These are phyloP conservation scores for Tagetes patula DNA, from an alignment of 129 eudicot genomes.

Conservation along the genomic window DNA sequence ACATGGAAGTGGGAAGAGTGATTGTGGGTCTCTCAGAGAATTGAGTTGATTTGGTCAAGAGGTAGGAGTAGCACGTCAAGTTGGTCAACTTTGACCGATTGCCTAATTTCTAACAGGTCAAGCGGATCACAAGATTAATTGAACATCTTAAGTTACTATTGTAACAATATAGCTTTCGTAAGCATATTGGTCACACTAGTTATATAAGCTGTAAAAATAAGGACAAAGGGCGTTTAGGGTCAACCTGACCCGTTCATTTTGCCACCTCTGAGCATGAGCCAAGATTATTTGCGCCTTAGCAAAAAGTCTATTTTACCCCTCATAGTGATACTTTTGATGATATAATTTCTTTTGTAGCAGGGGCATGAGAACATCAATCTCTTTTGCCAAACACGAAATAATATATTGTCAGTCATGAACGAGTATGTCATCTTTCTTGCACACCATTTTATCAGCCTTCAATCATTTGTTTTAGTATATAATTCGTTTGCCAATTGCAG, in stretches of 20 bases:
- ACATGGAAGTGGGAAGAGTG: neutral
- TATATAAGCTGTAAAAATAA: neutral
- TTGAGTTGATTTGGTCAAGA: neutral
- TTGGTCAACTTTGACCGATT: neutral
- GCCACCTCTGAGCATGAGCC: neutral
- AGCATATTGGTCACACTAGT: neutral
- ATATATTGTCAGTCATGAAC: constrained; percentile 57
- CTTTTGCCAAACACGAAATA: constrained; percentile 68
- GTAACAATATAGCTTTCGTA: neutral
- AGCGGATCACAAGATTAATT: neutral
- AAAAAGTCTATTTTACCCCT: constrained; percentile 2
- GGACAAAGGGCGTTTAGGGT: neutral
- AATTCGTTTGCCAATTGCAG: constrained; percentile 45
- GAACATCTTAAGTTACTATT: neutral
- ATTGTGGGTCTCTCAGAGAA: neutral
- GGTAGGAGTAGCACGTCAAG: neutral
- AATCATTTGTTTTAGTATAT: neutral
- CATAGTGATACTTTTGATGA: neutral
- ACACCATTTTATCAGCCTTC: neutral
- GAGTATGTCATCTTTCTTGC: constrained; percentile 48
- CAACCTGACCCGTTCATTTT: neutral
- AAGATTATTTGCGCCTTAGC: neutral
- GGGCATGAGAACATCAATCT: constrained; percentile 74
- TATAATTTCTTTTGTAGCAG: constrained; percentile 39
- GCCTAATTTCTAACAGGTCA: neutral